These are phyloP conservation scores for Epichloe elymi DNA, from an alignment of 2,329 filamentous ascomycete species.

Conservation along the genomic window DNA sequence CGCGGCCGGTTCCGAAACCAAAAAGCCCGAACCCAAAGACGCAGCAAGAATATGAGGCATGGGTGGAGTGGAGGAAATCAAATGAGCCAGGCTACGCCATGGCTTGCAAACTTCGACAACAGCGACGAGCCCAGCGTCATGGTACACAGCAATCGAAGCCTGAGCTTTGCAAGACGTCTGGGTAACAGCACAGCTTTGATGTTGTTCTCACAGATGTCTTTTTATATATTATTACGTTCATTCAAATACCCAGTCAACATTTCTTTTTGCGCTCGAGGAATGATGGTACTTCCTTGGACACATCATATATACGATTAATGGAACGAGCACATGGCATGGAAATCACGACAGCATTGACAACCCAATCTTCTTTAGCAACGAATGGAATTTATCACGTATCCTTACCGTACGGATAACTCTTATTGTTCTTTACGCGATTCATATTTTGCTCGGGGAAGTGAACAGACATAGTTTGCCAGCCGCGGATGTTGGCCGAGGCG, in stretches of 20 bases:
- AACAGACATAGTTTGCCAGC: too few relatives aligned
- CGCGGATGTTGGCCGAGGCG: too few relatives aligned
- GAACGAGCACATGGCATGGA: neutral
- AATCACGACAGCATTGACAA: neutral
- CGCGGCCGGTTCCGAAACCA: slow-evolving; percentile 25
- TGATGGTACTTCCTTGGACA: neutral
- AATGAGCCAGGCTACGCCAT: slow-evolving; percentile 34
- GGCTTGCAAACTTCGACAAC: slow-evolving; percentile 31
- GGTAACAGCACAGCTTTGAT: neutral
- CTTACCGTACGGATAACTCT: neutral
- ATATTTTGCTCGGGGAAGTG: too few relatives aligned
- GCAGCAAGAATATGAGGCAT: slow-evolving; percentile 34
- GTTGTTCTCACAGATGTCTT: neutral
- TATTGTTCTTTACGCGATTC: neutral
- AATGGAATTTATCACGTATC: neutral
- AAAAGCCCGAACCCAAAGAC: slow-evolving; percentile 24
- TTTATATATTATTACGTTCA: neutral
- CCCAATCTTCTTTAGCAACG: neutral
- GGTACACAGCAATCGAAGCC: slow-evolving; percentile 3
- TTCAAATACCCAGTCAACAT: neutral
- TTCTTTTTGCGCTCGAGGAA: neutral
- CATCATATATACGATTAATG: neutral
- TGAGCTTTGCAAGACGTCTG: neutral
- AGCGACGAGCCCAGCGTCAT: slow-evolving; percentile 21
- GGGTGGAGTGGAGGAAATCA: slow-evolving; percentile 35